Evolutionary conservation across 768 basidiomycete species (phyloP).

Genomic region (Nidula microcarpa): DNA sequence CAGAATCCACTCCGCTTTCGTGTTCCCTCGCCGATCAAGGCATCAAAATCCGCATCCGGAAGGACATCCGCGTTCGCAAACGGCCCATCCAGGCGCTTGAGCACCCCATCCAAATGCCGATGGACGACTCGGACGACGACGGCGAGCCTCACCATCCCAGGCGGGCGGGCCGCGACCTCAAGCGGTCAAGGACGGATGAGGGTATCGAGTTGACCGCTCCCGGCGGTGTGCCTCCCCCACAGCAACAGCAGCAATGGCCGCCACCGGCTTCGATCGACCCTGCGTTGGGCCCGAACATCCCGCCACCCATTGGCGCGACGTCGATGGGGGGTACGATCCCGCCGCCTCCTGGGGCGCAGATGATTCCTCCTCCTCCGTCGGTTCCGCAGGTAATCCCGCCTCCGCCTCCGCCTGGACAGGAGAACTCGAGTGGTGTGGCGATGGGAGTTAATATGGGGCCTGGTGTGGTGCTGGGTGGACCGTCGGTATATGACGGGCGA

Average conservation of each 20-base stretch:
- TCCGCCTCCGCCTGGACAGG: conserved; percentile 11
- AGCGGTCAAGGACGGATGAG: conserved; percentile 33
- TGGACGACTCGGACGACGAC: conserved; percentile 18
- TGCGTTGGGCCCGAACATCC: neutral
- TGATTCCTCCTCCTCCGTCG: conserved; percentile 34
- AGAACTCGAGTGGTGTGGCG: conserved; percentile 5
- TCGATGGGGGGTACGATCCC: neutral
- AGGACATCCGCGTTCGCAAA: conserved; percentile 85
- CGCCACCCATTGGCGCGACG: conserved; percentile 4
- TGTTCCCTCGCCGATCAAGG: conserved; percentile 93
- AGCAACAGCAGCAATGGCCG: conserved; percentile 17
- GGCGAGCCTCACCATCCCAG: conserved; percentile 14
- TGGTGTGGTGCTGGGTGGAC: conserved; percentile 16
- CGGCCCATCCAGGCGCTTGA: conserved; percentile 45
- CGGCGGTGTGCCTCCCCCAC: conserved; percentile 14
- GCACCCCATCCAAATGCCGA: conserved; percentile 20
- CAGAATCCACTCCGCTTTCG: conserved; percentile 87
- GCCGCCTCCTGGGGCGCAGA: conserved; percentile 27
- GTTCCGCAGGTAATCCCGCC: conserved; percentile 18
- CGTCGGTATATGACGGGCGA: conserved; percentile 28
- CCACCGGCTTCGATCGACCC: neutral
- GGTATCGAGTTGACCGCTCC: conserved; percentile 17
- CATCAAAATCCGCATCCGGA: conserved; percentile 91
- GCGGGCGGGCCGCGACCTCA: conserved; percentile 24
- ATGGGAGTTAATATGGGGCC: conserved; percentile 13